A percentile compares a stretch with the other conserved stretches of the same genome.
Conservation (phyloP, 257 asterid genomes). For the Plantago elongata region DNA sequence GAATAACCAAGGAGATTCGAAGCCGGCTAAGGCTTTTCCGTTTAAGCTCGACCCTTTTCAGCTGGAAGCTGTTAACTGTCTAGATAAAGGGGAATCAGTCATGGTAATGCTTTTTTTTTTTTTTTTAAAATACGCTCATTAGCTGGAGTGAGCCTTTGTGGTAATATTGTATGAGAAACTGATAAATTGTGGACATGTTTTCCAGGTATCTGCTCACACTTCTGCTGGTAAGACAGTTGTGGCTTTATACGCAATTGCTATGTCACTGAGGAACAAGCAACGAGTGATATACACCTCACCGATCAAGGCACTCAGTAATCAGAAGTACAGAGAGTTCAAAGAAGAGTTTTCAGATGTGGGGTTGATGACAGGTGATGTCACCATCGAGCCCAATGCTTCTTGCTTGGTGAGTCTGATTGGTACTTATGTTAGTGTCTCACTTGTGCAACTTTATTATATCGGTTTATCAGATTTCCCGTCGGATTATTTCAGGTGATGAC, state of each 20-base stretch:
- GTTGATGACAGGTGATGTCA: constrained; percentile 97
- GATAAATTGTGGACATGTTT: constrained; percentile 1
- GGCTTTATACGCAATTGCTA: constrained; percentile 85
- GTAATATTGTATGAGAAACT: constrained; percentile 1
- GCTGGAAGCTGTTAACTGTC: constrained; percentile 81
- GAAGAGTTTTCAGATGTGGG: constrained; percentile 99
- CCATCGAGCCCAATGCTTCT: constrained; percentile 92
- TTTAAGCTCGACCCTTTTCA: constrained; percentile 87
- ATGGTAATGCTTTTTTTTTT: constrained; percentile 43
- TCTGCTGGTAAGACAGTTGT: constrained; percentile 98
- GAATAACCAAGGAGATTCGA: constrained; percentile 25
- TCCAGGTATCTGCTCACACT: constrained; percentile 91
- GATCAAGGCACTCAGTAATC: constrained; percentile 94
- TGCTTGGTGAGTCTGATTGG: constrained; percentile 71
- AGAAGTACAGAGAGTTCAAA: constrained; percentile 93
- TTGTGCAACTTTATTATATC: constrained; percentile 7
- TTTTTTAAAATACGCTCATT: background rate
- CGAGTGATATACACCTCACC: constrained; percentile 96
- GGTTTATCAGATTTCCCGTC: constrained; percentile 17
- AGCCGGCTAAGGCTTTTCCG: constrained; percentile 78
- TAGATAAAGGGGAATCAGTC: constrained; percentile 78
- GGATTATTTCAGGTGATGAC: constrained; percentile 79
- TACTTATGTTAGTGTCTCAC: constrained; percentile 12
- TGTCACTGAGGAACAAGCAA: constrained; percentile 75
- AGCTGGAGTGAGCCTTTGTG: background rate